phyloP scores from a whole-genome alignment of 2,329 filamentous ascomycete species.

The Didymellaceae sp. region DNA sequence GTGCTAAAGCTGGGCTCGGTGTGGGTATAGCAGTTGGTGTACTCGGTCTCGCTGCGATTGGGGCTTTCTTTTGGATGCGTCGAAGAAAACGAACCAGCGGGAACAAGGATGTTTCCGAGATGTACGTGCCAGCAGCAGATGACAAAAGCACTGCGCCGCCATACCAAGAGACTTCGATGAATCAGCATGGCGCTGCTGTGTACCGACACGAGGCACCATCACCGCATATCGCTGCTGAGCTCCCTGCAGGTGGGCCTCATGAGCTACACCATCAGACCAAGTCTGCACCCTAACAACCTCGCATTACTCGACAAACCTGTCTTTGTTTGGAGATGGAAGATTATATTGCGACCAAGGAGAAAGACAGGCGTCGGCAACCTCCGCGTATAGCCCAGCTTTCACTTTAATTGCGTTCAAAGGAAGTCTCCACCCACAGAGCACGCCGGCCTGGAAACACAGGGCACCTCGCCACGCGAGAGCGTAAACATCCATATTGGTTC shows the following conservation, averaged over 20 bases:
- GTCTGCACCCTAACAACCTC: not conserved
- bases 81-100: not conserved
- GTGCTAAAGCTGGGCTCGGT: conserved; percentile 16
- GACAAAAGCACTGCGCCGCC: not conserved
- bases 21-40: conserved; percentile 15
- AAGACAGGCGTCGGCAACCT: too few species aligned
- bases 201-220: conserved; percentile 6
- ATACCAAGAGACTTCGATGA: conserved; percentile 3
- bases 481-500: too few species aligned
- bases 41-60: conserved; percentile 12
- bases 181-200: not conserved
- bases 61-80: conserved; percentile 6
- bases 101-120: not conserved
- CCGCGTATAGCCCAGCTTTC: too few species aligned
- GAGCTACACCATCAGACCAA: not conserved
- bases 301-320: too few species aligned
- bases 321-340: too few species aligned
- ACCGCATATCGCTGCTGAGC: not conserved
- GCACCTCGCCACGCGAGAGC: too few species aligned
- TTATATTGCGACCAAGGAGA: too few species aligned
- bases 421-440: too few species aligned
- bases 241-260: not conserved
- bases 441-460: too few species aligned
- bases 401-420: too few species aligned
- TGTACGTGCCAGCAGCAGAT: not conserved